Conservation (phyloP, 2,329 filamentous ascomycete genomes). For the Metarhizium sp. region DNA sequence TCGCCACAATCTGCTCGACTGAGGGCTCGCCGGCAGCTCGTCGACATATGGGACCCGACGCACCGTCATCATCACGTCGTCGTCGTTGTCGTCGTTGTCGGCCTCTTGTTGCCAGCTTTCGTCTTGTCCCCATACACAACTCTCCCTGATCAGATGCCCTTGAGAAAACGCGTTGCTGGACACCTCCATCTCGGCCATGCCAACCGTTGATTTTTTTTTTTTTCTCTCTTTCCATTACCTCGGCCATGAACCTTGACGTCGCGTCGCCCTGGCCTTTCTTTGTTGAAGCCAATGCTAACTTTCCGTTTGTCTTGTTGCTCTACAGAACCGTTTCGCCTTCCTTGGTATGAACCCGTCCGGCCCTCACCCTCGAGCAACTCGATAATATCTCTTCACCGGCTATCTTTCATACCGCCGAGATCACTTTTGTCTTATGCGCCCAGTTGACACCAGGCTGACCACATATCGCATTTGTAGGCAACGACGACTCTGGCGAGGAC, state of each 20-base stretch:
- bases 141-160: not conserved
- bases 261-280: not conserved
- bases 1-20: not conserved
- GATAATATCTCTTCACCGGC: not conserved
- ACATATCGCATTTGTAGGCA: constrained; percentile 32
- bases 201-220: not conserved
- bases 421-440: constrained; percentile 8
- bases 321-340: constrained; percentile 92
- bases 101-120: not conserved
- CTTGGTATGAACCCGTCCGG: constrained; percentile 62
- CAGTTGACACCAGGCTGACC: constrained; percentile 8
- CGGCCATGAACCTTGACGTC: not conserved
- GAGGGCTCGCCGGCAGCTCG: not conserved
- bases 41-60: not conserved
- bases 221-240: not conserved
- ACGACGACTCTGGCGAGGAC: constrained; percentile 50
- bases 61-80: not conserved
- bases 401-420: not conserved
- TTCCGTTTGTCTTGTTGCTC: not conserved
- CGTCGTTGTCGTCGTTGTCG: not conserved
- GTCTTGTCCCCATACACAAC: not conserved
- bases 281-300: not conserved
- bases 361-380: constrained; percentile 12
- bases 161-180: not conserved
- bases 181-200: not conserved